Evolutionary conservation across 78 protist species (phyloP).

Genomic region (Cavenderia fasciculata): DNA sequence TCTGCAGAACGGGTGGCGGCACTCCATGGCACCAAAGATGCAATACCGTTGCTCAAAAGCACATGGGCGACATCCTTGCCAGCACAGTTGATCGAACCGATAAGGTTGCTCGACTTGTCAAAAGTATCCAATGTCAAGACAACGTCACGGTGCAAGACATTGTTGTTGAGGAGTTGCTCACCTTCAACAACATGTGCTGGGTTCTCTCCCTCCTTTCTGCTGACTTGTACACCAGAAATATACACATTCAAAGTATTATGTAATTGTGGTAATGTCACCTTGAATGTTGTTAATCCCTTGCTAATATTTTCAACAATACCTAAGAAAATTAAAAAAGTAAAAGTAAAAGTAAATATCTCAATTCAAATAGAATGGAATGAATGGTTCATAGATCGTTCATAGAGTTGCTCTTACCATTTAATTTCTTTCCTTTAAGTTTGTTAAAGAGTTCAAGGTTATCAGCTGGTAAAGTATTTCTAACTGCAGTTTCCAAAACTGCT

Average conservation of each 20-base stretch:
- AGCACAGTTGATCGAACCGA: constrained; percentile 47
- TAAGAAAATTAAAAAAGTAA: background rate
- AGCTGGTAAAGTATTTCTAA: constrained; percentile 22
- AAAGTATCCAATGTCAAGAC: constrained; percentile 56
- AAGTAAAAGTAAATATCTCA: background rate
- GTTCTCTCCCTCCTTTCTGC: constrained; percentile 22
- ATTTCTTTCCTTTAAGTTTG: constrained; percentile 27
- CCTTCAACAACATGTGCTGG: constrained; percentile 34
- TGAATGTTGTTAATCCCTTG: constrained; percentile 9
- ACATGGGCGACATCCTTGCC: constrained; percentile 61
- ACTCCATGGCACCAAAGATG: constrained; percentile 73
- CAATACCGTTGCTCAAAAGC: constrained; percentile 69
- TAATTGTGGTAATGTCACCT: constrained; percentile 49
- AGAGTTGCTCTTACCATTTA: constrained; percentile 12
- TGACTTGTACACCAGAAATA: constrained; percentile 75
- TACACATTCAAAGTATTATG: constrained; percentile 29
- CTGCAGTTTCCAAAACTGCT: constrained; percentile 17
- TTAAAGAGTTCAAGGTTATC: constrained; percentile 48
- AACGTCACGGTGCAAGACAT: constrained; percentile 67
- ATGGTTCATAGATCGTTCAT: background rate
- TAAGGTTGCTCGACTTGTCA: constrained; percentile 65
- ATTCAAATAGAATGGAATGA: too few species aligned
- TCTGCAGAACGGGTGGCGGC: constrained; percentile 43
- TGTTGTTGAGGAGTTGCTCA: constrained; percentile 26
- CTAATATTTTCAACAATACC: constrained; percentile 71